Percentiles rank a stretch among this genome's conserved stretches.
phyloP scores from a whole-genome alignment of 768 basidiomycete genomes.

The Tephrocybe rancida region DNA sequence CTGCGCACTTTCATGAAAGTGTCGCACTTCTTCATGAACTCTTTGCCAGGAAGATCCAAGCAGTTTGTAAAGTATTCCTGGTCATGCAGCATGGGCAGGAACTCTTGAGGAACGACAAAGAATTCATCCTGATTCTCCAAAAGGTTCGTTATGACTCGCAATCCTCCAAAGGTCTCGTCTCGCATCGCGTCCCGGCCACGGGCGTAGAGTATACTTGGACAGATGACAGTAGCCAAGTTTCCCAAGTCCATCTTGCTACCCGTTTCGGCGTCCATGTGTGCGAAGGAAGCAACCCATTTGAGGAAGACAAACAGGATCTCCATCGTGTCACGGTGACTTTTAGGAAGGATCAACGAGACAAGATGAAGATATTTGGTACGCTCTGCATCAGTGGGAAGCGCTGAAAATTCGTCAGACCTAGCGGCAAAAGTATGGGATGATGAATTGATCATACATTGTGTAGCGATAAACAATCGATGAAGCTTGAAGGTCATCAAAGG shows the following conservation, averaged over 20 bases:
- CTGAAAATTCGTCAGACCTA: conserved; percentile 39
- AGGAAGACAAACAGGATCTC: conserved; percentile 98
- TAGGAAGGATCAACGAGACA: conserved; percentile 84
- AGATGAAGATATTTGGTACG: conserved; percentile 85
- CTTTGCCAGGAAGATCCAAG: conserved; percentile 89
- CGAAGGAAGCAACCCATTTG: conserved; percentile 99
- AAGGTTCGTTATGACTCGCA: conserved; percentile 82
- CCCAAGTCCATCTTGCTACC: conserved; percentile 98
- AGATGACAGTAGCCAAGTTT: conserved; percentile 96
- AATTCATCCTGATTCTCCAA: conserved; percentile 95
- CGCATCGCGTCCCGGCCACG: conserved; percentile 82
- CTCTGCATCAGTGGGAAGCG: conserved; percentile 71
- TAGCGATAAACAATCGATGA: conserved; percentile 84
- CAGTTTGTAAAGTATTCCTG: conserved; percentile 90
- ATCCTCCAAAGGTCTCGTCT: conserved; percentile 92
- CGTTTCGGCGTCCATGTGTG: conserved; percentile 95
- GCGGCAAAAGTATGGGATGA: background rate
- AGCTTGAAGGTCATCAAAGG: conserved; percentile 95
- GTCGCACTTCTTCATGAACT: conserved; percentile 94
- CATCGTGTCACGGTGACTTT: conserved; percentile 94
- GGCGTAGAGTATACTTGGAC: conserved; percentile 96
- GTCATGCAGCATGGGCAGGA: conserved; percentile 83
- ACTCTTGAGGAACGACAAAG: conserved; percentile 92
- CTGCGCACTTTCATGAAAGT: conserved; percentile 81
- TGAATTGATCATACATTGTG: conserved; percentile 70